phyloP scores from a whole-genome alignment of 2,329 filamentous ascomycete genomes.

The Monilinia aucupariae region DNA sequence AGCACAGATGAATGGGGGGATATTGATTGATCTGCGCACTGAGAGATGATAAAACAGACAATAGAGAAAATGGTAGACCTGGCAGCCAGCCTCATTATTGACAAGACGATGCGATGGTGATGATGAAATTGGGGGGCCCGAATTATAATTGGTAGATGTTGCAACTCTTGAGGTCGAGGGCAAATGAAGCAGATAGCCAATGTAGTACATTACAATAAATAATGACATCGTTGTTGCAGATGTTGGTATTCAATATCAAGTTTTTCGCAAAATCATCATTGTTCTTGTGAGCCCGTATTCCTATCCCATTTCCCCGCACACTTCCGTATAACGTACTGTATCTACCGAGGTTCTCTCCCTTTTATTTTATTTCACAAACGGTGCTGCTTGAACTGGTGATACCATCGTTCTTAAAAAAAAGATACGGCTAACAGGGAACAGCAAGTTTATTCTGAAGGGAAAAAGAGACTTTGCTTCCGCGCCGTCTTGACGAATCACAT shows the following conservation, averaged over 20 bases:
- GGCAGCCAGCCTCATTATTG: background rate
- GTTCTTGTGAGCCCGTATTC: constrained; percentile 1
- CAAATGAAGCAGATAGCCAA: background rate
- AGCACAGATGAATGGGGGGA: background rate
- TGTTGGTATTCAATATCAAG: constrained; percentile 14
- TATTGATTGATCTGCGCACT: constrained; percentile 1
- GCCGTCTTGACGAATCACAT: background rate
- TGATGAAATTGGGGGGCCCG: background rate
- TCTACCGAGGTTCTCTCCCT: background rate
- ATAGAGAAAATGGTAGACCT: background rate
- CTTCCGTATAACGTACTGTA: background rate
- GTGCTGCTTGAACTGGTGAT: background rate
- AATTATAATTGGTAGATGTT: background rate
- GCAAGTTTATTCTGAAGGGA: background rate
- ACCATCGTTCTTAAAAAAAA: no score
- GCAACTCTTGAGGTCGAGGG: background rate
- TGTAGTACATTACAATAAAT: background rate
- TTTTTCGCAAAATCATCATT: background rate
- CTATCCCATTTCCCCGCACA: background rate
- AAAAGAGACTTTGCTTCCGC: background rate
- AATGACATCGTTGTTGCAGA: constrained; percentile 13
- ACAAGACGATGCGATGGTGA: background rate
- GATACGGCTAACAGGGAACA: background rate
- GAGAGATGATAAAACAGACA: background rate
- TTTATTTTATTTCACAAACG: background rate